Conservation (phyloP, 306 rosid genomes). For the Urtica urens region DNA sequence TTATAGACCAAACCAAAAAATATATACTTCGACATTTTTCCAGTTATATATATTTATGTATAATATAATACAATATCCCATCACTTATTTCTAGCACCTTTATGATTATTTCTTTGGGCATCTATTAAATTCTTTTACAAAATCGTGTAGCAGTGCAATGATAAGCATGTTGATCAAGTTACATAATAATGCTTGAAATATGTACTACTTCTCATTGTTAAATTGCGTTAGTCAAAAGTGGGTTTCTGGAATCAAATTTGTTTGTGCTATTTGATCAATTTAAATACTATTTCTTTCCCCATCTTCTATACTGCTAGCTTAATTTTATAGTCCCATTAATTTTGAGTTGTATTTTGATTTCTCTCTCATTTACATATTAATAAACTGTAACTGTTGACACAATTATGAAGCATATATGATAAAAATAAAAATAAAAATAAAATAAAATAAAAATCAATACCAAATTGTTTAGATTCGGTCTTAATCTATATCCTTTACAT, state of each 20-base stretch:
- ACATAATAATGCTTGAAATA: constrained; percentile 15
- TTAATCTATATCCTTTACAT: constrained; percentile 6
- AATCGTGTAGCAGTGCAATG: constrained; percentile 33
- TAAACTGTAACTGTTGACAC: no score
- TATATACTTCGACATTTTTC: constrained; percentile 20
- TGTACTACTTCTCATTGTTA: constrained; percentile 7
- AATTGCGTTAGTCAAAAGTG: constrained; percentile 62
- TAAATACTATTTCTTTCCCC: constrained; percentile 33
- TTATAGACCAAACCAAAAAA: constrained; percentile 13
- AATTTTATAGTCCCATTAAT: constrained; percentile 50
- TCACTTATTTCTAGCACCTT: not conserved
- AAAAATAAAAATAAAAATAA: not conserved
- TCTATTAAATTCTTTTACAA: constrained; percentile 7
- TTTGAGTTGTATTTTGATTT: constrained; percentile 19
- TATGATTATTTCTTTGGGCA: not conserved
- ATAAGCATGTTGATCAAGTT: constrained; percentile 45
- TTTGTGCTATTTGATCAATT: constrained; percentile 37
- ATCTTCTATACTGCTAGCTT: constrained; percentile 32
- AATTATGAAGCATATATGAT: not conserved
- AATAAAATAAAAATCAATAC: not conserved
- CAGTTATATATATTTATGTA: constrained; percentile 17
- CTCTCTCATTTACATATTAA: constrained; percentile 19
- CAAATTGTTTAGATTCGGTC: constrained; percentile 23
- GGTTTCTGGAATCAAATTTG: constrained; percentile 58
- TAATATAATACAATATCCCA: not conserved